phyloP scores from a whole-genome alignment of 345 rosid genomes.

The Draba incana region DNA sequence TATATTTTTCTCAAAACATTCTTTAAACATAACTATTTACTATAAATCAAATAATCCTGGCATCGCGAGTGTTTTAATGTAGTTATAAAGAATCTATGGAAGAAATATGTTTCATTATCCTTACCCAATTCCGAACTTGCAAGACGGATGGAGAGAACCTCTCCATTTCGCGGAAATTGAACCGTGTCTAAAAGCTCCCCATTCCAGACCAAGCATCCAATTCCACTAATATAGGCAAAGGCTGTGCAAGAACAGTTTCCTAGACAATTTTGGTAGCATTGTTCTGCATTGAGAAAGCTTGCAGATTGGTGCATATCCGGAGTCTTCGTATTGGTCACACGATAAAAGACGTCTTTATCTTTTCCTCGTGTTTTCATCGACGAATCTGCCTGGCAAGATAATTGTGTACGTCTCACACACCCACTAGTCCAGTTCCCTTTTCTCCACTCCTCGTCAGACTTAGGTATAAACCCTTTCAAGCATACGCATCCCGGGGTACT shows the following conservation, averaged over 20 bases:
- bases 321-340: slow-evolving; percentile 4
- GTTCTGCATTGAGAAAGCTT: background rate
- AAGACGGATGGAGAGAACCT: slow-evolving; percentile 30
- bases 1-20: too few species aligned
- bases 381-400: slow-evolving; percentile 15
- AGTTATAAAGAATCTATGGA: too few species aligned
- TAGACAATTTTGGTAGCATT: slow-evolving; percentile 23
- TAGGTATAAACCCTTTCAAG: slow-evolving; percentile 29
- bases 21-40: too few species aligned
- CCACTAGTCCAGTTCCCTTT: slow-evolving; percentile 16
- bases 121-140: slow-evolving; percentile 27
- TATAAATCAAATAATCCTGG: too few species aligned
- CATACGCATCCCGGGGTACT: slow-evolving; percentile 9
- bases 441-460: slow-evolving; percentile 13
- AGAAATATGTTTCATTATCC: too few species aligned
- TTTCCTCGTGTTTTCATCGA: slow-evolving; percentile 4
- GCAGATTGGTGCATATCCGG: slow-evolving; percentile 18
- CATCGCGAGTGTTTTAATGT: too few species aligned
- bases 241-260: slow-evolving; percentile 41
- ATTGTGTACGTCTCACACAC: slow-evolving; percentile 25
- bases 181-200: slow-evolving; percentile 17
- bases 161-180: slow-evolving; percentile 9
- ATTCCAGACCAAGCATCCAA: slow-evolving; percentile 34
- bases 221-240: slow-evolving; percentile 25
- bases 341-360: slow-evolving; percentile 10